Evolutionary conservation across 495 filamentous ascomycete species (phyloP).

Genomic region (Pyrenopolyporus hunteri): DNA sequence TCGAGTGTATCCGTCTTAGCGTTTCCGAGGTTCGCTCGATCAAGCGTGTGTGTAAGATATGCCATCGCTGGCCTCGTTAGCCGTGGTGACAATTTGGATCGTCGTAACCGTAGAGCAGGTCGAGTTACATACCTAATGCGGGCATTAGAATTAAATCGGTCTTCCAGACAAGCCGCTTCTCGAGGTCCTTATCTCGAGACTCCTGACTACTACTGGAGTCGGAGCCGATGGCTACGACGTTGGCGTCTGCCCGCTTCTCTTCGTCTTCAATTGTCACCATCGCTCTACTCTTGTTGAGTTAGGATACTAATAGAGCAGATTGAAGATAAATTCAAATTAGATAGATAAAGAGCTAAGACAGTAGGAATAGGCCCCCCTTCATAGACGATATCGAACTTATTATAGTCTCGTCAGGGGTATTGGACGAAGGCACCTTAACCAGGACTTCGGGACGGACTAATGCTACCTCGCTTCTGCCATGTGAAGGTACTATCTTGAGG

Average conservation of each 20-base stretch:
- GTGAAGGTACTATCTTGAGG: too few relatives aligned
- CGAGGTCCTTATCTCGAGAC: background rate
- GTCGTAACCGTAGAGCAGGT: background rate
- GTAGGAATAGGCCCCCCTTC: too few relatives aligned
- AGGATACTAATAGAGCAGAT: too few relatives aligned
- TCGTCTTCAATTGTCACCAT: background rate
- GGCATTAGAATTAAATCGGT: conserved; percentile 42
- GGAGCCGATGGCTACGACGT: conserved; percentile 8
- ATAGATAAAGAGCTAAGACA: too few relatives aligned
- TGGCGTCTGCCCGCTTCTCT: conserved; percentile 2
- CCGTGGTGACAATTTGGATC: background rate
- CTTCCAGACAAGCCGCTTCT: conserved; percentile 31
- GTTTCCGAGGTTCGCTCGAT: conserved; percentile 53
- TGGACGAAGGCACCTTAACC: too few relatives aligned
- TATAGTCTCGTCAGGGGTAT: too few relatives aligned
- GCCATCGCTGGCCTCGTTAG: conserved; percentile 28
- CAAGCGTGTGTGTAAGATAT: conserved; percentile 43
- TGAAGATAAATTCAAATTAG: too few relatives aligned
- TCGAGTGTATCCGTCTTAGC: conserved; percentile 43
- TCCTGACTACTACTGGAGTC: conserved; percentile 2
- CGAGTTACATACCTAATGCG: conserved; percentile 5
- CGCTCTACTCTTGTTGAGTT: background rate
- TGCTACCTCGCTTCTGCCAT: too few relatives aligned
- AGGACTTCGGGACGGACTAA: too few relatives aligned
- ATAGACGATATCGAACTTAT: too few relatives aligned